A percentile compares a stretch with the other conserved stretches of the same genome.
These are phyloP conservation scores for Trametes cubensis DNA, from an alignment of 768 basidiomycete genomes.

Conservation along the genomic window DNA sequence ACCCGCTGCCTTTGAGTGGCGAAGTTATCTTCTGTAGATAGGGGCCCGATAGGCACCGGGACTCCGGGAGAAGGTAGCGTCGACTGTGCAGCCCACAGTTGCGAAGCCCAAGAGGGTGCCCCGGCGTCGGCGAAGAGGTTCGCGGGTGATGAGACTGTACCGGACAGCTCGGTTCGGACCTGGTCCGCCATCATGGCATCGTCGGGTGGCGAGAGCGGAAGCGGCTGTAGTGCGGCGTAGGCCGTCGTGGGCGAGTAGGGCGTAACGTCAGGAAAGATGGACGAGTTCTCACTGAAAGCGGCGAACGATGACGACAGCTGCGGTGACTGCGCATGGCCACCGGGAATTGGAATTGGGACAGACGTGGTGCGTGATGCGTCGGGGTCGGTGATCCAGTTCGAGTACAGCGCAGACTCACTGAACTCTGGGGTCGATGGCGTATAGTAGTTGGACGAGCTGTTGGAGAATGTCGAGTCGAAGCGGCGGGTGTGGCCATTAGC, in stretches of 20 bases:
- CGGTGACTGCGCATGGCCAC: slow-evolving; percentile 31
- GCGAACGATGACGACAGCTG: slow-evolving; percentile 49
- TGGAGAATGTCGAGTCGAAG: slow-evolving; percentile 27
- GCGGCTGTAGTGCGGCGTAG: slow-evolving; percentile 58
- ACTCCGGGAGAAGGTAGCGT: slow-evolving; percentile 35
- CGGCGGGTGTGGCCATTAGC: slow-evolving; percentile 38
- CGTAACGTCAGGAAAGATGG: slow-evolving; percentile 49
- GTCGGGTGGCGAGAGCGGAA: slow-evolving; percentile 58
- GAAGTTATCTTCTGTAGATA: slow-evolving; percentile 41
- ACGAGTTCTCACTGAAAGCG: slow-evolving; percentile 47
- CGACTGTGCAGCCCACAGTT: slow-evolving; percentile 62
- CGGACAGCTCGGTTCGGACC: slow-evolving; percentile 24
- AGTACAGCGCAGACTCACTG: slow-evolving; percentile 45
- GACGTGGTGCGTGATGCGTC: slow-evolving; percentile 48
- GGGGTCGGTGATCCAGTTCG: slow-evolving; percentile 68
- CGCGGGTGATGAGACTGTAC: slow-evolving; percentile 63
- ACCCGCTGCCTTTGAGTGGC: slow-evolving; percentile 44
- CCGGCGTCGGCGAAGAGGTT: slow-evolving; percentile 46
- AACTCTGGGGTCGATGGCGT: slow-evolving; percentile 43
- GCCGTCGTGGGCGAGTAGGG: slow-evolving; percentile 60
- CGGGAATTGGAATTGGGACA: slow-evolving; percentile 64
- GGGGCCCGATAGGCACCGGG: slow-evolving; percentile 40
- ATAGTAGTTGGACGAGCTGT: slow-evolving; percentile 38
- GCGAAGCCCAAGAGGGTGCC: slow-evolving; percentile 67
- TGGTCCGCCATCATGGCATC: slow-evolving; percentile 30